A percentile compares a stretch with the other conserved stretches of the same genome.
Evolutionary conservation across 768 basidiomycete species (phyloP).

Genomic region (Psilocybe tampanensis): DNA sequence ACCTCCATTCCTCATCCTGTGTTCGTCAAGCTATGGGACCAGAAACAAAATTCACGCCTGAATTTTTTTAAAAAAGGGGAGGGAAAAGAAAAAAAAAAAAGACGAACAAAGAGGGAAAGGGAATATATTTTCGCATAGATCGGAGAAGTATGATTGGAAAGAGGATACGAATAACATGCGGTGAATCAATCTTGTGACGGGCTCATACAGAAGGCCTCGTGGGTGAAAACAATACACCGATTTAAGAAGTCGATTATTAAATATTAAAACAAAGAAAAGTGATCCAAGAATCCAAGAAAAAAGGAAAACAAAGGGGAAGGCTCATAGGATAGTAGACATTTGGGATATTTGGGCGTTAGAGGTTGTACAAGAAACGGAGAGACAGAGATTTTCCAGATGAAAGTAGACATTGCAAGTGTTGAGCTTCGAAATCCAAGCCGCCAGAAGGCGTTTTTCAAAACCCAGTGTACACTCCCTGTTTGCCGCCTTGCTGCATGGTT

Average conservation of each 20-base stretch:
- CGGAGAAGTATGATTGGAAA: conserved; percentile 10
- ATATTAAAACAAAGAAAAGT: no score
- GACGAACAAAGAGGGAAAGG: conserved; percentile 5
- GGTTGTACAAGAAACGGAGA: neutral
- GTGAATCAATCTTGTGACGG: neutral
- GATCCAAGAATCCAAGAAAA: neutral
- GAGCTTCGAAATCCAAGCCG: neutral
- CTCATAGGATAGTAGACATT: neutral
- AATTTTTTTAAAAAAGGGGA: no score
- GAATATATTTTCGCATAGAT: conserved; percentile 4
- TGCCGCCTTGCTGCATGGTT: conserved; percentile 20
- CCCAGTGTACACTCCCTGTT: conserved; percentile 13
- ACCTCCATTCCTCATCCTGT: conserved; percentile 59
- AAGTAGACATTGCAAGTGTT: no score
- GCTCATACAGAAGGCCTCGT: neutral
- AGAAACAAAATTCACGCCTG: neutral
- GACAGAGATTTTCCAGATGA: no score
- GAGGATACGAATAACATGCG: conserved; percentile 18
- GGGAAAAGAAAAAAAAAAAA: neutral
- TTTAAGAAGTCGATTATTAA: neutral
- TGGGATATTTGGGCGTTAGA: neutral
- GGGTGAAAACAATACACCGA: neutral
- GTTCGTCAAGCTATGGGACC: conserved; percentile 32
- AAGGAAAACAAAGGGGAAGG: neutral
- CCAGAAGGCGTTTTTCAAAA: conserved; percentile 11